Evolutionary conservation across 208 protist genomes (phyloP).

Genomic region (Leishmania braziliensis): DNA sequence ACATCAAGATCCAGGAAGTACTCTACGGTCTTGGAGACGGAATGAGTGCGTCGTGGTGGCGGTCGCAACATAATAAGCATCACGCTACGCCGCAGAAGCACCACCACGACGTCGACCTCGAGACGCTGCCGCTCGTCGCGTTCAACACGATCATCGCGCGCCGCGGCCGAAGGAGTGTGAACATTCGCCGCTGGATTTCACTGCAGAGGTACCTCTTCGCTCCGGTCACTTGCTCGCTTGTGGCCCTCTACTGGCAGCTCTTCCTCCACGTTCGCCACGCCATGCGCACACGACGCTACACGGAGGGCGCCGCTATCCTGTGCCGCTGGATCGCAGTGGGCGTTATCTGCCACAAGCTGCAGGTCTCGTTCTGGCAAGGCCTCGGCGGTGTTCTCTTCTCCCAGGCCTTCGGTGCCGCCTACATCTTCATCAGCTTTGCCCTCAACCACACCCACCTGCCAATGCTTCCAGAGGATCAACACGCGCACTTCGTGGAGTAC

Average conservation of each 20-base stretch:
- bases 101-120: constrained; percentile 69
- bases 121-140: constrained; percentile 81
- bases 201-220: constrained; percentile 72
- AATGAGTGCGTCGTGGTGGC: constrained; percentile 82
- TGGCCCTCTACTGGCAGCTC: constrained; percentile 80
- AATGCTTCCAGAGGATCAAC: constrained; percentile 43
- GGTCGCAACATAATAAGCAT: constrained; percentile 81
- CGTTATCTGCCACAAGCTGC: constrained; percentile 40
- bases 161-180: constrained; percentile 30
- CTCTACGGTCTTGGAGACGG: constrained; percentile 74
- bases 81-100: constrained; percentile 79
- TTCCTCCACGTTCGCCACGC: constrained; percentile 75
- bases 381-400: constrained; percentile 54
- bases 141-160: constrained; percentile 70
- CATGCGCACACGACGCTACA: constrained; percentile 59
- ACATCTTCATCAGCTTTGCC: constrained; percentile 82
- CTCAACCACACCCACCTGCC: constrained; percentile 82
- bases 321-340: constrained; percentile 48
- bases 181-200: constrained; percentile 65
- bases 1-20: constrained; percentile 70
- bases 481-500: constrained; percentile 79
- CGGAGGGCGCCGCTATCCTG: constrained; percentile 49
- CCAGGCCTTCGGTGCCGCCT: constrained; percentile 61
- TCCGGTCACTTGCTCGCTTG: constrained; percentile 65
- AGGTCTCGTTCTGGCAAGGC: constrained; percentile 44